phyloP scores from a whole-genome alignment of 371 early-diverging fungal species.

The Zancudomyces culisetae region DNA sequence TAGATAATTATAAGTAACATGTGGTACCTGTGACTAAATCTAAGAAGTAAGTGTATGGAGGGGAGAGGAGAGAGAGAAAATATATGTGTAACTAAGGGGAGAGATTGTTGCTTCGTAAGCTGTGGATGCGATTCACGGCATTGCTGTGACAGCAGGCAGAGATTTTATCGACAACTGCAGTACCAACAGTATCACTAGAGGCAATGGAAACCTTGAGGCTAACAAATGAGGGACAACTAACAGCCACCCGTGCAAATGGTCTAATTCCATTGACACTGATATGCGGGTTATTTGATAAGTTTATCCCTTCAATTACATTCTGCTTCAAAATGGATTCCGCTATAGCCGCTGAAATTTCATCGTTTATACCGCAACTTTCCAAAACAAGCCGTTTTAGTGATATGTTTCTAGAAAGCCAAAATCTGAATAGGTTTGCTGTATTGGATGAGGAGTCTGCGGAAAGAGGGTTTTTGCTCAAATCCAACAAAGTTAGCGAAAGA shows the following conservation, averaged over 20 bases:
- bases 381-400: neutral
- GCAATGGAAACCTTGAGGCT: neutral
- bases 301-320: neutral
- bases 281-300: neutral
- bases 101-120: too few relatives aligned
- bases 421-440: neutral
- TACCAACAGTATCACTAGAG: neutral
- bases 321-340: neutral
- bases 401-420: neutral
- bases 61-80: too few relatives aligned
- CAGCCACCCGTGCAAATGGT: neutral
- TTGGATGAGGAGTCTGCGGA: neutral
- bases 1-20: too few relatives aligned
- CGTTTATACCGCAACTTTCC: neutral
- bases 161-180: neutral
- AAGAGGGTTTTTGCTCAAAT: neutral
- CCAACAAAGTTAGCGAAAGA: neutral
- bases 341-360: neutral
- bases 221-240: neutral
- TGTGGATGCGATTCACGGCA: too few relatives aligned
- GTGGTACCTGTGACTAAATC: too few relatives aligned
- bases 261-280: neutral
- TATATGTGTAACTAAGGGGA: too few relatives aligned
- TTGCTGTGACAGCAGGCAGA: neutral
- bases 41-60: too few relatives aligned